Evolutionary conservation across 2,329 filamentous ascomycete genomes (phyloP).

Genomic region (Hymenoscyphus linearis): DNA sequence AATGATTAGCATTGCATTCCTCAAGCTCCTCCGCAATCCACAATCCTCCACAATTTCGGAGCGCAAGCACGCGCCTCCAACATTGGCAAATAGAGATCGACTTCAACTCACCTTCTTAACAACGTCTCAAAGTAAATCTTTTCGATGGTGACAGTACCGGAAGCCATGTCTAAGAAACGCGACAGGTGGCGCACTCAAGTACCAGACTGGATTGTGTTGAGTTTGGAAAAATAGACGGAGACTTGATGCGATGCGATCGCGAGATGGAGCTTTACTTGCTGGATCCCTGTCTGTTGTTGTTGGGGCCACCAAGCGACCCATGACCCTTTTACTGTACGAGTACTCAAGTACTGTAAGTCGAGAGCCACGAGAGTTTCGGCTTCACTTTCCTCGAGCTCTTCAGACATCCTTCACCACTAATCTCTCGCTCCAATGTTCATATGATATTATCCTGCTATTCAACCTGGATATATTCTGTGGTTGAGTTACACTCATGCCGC

Average conservation of each 20-base stretch:
- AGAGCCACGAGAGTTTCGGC: no score
- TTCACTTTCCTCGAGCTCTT: no score
- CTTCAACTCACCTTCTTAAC: slow-evolving; percentile 48
- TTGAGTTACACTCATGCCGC: no score
- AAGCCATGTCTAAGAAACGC: slow-evolving; percentile 18
- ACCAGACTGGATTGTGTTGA: slow-evolving; percentile 10
- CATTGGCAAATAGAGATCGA: neutral
- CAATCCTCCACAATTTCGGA: neutral
- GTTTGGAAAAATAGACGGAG: neutral
- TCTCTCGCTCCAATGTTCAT: no score
- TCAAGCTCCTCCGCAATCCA: neutral
- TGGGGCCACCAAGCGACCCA: no score
- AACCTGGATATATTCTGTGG: no score
- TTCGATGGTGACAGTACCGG: slow-evolving; percentile 49
- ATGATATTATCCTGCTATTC: no score
- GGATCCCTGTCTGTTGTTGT: no score
- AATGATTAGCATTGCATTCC: slow-evolving; percentile 16
- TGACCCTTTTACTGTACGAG: no score
- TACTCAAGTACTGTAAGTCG: no score
- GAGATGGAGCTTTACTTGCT: neutral
- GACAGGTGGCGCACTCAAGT: slow-evolving; percentile 20
- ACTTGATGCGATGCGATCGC: neutral
- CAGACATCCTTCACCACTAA: no score
- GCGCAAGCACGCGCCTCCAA: slow-evolving; percentile 7
- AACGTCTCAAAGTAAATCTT: slow-evolving; percentile 57